A percentile compares a stretch with the other conserved stretches of the same genome.
Conservation (phyloP, 805 yeast species). For the Teunomyces atbi region DNA sequence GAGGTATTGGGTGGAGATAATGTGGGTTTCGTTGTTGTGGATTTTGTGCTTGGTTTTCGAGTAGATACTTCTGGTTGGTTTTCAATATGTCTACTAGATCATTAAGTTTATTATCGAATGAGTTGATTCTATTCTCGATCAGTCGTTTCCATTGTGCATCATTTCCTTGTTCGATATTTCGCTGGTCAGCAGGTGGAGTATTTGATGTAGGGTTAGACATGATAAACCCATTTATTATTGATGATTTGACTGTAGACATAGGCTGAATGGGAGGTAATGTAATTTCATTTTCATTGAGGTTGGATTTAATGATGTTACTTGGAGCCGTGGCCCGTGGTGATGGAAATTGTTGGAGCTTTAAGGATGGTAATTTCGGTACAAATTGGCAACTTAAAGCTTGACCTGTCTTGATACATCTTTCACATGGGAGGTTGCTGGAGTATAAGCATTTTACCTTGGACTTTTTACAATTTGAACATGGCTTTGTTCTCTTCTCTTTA, state of each 20-base stretch:
- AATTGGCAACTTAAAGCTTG: constrained; percentile 50
- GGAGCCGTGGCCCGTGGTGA: not conserved
- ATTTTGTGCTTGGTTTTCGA: constrained; percentile 11
- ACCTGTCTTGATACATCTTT: constrained; percentile 51
- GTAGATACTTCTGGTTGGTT: constrained; percentile 28
- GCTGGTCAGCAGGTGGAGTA: not conserved
- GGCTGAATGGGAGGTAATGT: constrained; percentile 16
- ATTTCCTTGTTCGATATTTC: not conserved
- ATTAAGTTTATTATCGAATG: constrained; percentile 37
- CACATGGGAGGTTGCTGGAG: constrained; percentile 49
- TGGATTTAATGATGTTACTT: not conserved
- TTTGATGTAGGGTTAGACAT: not conserved
- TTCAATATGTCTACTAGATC: constrained; percentile 36
- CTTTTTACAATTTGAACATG: constrained; percentile 62
- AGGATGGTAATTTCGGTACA: constrained; percentile 51
- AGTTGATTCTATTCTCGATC: constrained; percentile 34
- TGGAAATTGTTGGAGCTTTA: constrained; percentile 22
- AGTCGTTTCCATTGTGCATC: constrained; percentile 31
- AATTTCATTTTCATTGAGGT: constrained; percentile 7
- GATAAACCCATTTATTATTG: not conserved
- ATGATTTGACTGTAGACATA: not conserved
- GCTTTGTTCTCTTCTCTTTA: constrained; percentile 48
- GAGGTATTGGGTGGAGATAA: constrained; percentile 1
- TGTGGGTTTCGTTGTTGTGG: not conserved
- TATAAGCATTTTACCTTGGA: constrained; percentile 64